Conservation (phyloP, 2,329 filamentous ascomycete genomes). For the Nakataea oryzae region DNA sequence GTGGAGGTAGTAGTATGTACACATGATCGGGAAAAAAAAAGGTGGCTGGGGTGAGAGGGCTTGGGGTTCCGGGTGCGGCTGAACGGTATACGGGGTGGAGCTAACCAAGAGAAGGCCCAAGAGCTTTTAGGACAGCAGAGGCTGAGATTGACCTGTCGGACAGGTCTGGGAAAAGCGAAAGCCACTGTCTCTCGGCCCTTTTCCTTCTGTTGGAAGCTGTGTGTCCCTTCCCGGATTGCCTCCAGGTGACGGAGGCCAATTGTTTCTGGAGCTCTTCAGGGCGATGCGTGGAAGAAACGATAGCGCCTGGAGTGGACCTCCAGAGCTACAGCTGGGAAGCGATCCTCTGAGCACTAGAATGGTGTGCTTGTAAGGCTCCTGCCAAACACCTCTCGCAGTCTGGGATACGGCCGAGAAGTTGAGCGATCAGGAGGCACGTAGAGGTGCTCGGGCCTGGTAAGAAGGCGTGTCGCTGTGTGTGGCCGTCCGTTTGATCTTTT, state of each 20-base stretch:
- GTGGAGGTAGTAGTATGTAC: constrained; percentile 38
- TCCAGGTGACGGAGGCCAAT: too few species aligned
- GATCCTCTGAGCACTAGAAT: not conserved
- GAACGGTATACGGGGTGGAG: not conserved
- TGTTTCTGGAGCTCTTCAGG: too few species aligned
- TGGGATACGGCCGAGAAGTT: not conserved
- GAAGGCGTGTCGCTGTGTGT: not conserved
- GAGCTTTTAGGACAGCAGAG: not conserved
- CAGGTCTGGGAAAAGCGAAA: not conserved
- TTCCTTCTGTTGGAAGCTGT: too few species aligned
- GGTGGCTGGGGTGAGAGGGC: too few species aligned
- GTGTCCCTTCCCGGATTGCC: too few species aligned
- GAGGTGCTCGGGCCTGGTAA: not conserved
- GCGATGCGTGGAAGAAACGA: too few species aligned
- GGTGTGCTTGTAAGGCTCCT: not conserved
- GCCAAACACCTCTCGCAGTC: not conserved
- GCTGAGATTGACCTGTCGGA: not conserved
- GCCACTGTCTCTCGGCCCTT: not conserved
- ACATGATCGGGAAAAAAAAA: constrained; percentile 25
- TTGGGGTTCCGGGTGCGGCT: not conserved
- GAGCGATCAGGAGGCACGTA: not conserved
- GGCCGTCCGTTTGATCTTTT: not conserved
- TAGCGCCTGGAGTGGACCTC: too few species aligned
- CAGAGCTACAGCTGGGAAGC: not conserved
- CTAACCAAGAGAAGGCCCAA: not conserved